phyloP scores from a whole-genome alignment of 2,329 filamentous ascomycete genomes.

The Fusarium napiforme region DNA sequence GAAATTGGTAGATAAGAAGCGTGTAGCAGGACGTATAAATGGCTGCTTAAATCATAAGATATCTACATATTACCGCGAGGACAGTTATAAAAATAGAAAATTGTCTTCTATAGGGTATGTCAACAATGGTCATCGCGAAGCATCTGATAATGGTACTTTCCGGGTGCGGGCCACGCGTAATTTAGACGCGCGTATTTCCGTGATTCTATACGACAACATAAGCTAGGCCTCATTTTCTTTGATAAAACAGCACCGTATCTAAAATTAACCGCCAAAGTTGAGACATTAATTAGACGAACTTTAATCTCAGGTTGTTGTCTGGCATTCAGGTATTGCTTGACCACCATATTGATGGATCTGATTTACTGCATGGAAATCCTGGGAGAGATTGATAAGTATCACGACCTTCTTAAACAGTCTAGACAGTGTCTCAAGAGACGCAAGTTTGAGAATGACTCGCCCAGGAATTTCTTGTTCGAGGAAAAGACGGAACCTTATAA shows the following conservation, averaged over 20 bases:
- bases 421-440: not conserved
- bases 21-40: not conserved
- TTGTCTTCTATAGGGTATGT: not conserved
- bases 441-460: not conserved
- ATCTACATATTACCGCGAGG: too few relatives aligned
- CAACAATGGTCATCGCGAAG: not conserved
- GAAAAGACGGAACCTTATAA: not conserved
- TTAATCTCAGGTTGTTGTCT: not conserved
- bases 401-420: not conserved
- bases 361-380: too few relatives aligned
- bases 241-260: not conserved
- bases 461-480: not conserved
- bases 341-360: not conserved
- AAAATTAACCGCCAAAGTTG: not conserved
- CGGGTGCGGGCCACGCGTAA: not conserved
- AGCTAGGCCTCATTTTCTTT: not conserved
- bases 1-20: too few relatives aligned
- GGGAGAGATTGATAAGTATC: not conserved
- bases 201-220: not conserved
- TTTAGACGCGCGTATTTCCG: not conserved
- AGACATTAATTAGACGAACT: not conserved
- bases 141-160: not conserved
- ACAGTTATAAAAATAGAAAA: too few relatives aligned
- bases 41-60: not conserved
- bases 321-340: not conserved